Conservation (phyloP, 2,329 filamentous ascomycete species). For the Venturia carpophila region DNA sequence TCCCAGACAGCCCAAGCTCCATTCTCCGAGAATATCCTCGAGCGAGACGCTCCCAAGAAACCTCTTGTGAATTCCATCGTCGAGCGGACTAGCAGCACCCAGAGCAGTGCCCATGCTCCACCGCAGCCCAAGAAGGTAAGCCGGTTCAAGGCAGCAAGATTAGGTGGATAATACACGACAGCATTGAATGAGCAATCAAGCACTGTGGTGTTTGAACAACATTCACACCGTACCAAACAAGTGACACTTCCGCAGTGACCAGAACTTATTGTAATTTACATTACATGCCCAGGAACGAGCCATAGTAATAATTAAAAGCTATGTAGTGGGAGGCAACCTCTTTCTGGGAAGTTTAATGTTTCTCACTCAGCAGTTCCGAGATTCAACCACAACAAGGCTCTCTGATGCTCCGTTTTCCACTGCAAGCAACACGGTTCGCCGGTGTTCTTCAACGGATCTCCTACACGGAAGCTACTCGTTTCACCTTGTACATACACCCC, state of each 20-base stretch:
- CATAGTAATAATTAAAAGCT: conserved; percentile 10
- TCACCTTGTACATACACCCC: conserved; percentile 18
- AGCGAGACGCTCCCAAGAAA: conserved; percentile 20
- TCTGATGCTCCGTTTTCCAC: background rate
- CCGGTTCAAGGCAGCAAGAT: conserved; percentile 63
- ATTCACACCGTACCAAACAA: background rate
- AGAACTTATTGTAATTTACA: background rate
- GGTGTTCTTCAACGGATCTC: conserved; percentile 3
- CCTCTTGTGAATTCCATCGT: conserved; percentile 30
- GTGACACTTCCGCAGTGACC: background rate
- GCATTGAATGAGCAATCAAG: background rate
- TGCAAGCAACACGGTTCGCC: background rate
- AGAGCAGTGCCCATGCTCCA: conserved; percentile 20
- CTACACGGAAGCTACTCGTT: conserved; percentile 17
- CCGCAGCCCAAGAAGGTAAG: conserved; percentile 57
- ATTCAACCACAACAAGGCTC: conserved; percentile 3
- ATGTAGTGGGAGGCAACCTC: background rate
- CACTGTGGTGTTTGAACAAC: conserved; percentile 6
- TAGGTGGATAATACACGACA: conserved; percentile 31
- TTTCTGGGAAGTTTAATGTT: background rate
- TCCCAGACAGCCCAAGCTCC: conserved; percentile 24
- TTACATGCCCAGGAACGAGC: background rate
- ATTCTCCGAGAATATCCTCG: conserved; percentile 25
- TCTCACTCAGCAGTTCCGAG: conserved; percentile 13
- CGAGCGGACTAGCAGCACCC: conserved; percentile 30